Conservation (phyloP, 1,139 yeast species). For the Saccharomycopsis crataegensis region DNA sequence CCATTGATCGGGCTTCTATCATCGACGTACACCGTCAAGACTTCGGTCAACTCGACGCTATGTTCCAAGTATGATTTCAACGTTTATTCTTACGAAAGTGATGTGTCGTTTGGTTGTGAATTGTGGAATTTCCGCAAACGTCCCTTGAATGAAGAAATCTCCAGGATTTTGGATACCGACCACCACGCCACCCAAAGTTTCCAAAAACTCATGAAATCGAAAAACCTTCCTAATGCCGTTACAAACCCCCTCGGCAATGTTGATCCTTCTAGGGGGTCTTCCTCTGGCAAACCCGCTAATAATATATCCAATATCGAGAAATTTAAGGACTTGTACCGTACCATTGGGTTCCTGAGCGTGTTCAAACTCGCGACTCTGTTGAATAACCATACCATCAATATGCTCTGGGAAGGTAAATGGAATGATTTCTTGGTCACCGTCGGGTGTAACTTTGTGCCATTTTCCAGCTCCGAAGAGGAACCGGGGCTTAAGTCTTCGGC, state of each 20-base stretch:
- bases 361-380: constrained; percentile 69
- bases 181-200: constrained; percentile 12
- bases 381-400: constrained; percentile 49
- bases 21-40: constrained; percentile 80
- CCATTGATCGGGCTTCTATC: constrained; percentile 90
- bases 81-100: constrained; percentile 82
- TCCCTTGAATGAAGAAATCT: constrained; percentile 11
- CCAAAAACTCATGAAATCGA: constrained; percentile 15
- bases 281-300: not conserved
- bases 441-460: constrained; percentile 6
- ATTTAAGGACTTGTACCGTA: constrained; percentile 17
- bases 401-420: constrained; percentile 85
- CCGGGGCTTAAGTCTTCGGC: constrained; percentile 68
- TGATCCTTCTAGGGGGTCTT: not conserved
- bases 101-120: constrained; percentile 81
- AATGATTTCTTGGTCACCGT: constrained; percentile 61
- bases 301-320: constrained; percentile 21
- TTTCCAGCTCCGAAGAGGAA: constrained; percentile 70
- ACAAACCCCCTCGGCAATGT: too few relatives aligned
- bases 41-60: constrained; percentile 69
- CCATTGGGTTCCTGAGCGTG: constrained; percentile 52
- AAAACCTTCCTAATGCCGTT: not conserved
- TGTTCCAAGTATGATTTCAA: constrained; percentile 87
- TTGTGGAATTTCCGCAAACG: constrained; percentile 42
- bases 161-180: not conserved